Evolutionary conservation across 2,329 filamentous ascomycete genomes (phyloP).

Genomic region (Aureobasidium mangrovei): DNA sequence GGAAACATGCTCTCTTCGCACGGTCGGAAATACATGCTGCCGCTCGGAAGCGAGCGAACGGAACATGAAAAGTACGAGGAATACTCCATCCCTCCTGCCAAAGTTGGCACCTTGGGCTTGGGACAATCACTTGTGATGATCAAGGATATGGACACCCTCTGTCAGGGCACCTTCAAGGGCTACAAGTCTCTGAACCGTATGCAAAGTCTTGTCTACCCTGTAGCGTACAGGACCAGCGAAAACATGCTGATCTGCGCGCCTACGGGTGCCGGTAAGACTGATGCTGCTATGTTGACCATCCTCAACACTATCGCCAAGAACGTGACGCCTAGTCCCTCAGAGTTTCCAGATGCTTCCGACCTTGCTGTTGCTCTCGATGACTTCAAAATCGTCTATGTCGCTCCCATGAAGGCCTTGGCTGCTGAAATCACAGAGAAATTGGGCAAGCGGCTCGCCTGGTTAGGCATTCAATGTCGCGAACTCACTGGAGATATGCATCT

Average conservation of each 20-base stretch:
- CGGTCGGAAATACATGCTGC: conserved; percentile 76
- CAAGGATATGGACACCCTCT: conserved; percentile 77
- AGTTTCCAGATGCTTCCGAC: conserved; percentile 62
- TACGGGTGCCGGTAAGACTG: conserved; percentile 91
- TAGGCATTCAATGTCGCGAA: conserved; percentile 85
- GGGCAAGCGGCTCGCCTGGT: conserved; percentile 83
- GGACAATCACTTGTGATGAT: conserved; percentile 73
- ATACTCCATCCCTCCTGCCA: conserved; percentile 73
- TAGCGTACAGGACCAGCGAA: conserved; percentile 91
- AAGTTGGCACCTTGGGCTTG: conserved; percentile 62
- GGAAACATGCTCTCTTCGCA: conserved; percentile 75
- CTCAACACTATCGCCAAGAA: conserved; percentile 86
- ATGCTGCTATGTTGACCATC: conserved; percentile 94
- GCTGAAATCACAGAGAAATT: conserved; percentile 95
- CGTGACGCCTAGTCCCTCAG: conserved; percentile 66
- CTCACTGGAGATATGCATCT: conserved; percentile 98
- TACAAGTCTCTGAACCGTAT: conserved; percentile 94
- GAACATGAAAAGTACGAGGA: conserved; percentile 79
- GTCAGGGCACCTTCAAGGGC: conserved; percentile 81
- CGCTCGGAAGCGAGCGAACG: conserved; percentile 60
- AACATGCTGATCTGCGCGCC: conserved; percentile 99
- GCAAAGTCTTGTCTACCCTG: conserved; percentile 93
- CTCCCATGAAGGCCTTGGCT: conserved; percentile 96
- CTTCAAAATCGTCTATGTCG: conserved; percentile 98
- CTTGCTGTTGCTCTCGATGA: conserved; percentile 78